phyloP scores from a whole-genome alignment of 2,329 filamentous ascomycete species.

The Ceratocystis cubensis region DNA sequence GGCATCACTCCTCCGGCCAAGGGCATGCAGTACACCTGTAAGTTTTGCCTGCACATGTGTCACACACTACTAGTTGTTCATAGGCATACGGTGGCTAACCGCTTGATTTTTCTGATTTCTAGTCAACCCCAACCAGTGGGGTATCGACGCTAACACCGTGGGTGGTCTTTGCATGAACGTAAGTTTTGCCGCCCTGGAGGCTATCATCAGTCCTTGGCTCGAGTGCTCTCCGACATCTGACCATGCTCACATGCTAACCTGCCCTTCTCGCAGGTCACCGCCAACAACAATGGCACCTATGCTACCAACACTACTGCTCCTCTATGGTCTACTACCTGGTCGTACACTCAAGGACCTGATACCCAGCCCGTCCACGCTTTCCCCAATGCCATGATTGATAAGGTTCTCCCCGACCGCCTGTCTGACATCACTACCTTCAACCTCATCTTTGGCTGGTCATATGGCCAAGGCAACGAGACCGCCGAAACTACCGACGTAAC shows the following conservation, averaged over 20 bases:
- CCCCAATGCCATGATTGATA: slow-evolving; percentile 40
- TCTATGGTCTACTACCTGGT: slow-evolving; percentile 41
- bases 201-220: slow-evolving; percentile 5
- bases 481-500: slow-evolving; percentile 28
- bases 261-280: slow-evolving; percentile 31
- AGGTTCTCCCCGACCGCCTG: slow-evolving; percentile 34
- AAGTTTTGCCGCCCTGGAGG: slow-evolving; percentile 26
- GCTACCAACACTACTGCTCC: slow-evolving; percentile 35
- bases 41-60: slow-evolving; percentile 24
- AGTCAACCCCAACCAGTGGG: slow-evolving; percentile 48
- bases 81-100: neutral
- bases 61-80: too few species aligned
- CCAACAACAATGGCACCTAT: slow-evolving; percentile 40
- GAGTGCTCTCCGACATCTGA: neutral
- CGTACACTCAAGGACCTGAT: slow-evolving; percentile 33
- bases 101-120: neutral
- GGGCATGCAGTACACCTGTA: slow-evolving; percentile 37
- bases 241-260: slow-evolving; percentile 13
- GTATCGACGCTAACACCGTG: slow-evolving; percentile 29
- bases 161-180: slow-evolving; percentile 42
- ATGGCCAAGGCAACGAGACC: slow-evolving; percentile 34
- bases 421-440: slow-evolving; percentile 30
- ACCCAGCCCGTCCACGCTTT: slow-evolving; percentile 41
- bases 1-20: slow-evolving; percentile 36
- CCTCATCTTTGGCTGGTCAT: slow-evolving; percentile 39